Conservation (phyloP, 2,329 filamentous ascomycete species). For the Fusarium austroafricanum region DNA sequence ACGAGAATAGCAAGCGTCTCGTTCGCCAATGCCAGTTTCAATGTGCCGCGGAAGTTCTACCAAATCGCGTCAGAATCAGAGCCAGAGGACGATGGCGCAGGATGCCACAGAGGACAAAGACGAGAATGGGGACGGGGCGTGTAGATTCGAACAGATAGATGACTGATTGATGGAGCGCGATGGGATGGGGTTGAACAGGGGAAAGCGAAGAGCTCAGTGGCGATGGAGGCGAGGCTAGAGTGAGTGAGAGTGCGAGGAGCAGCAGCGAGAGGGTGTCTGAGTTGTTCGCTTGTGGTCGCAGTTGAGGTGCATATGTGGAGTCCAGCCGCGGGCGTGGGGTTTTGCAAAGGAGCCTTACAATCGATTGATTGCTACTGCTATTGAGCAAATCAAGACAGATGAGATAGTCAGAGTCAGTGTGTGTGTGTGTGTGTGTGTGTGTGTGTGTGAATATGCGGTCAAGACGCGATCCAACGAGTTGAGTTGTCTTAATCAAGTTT, state of each 20-base stretch:
- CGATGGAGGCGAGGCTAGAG: conserved; percentile 21
- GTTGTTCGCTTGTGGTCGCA: conserved; percentile 48
- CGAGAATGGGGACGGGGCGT: conserved; percentile 26
- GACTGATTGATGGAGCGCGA: conserved; percentile 19
- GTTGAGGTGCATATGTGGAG: conserved; percentile 48
- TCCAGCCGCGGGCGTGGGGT: conserved; percentile 51
- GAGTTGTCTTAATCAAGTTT: conserved; percentile 2
- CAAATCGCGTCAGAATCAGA: conserved; percentile 46
- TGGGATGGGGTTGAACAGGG: conserved; percentile 35
- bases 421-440: background rate
- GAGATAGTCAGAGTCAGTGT: conserved; percentile 21
- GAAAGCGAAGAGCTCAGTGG: conserved; percentile 20
- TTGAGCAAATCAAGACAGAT: conserved; percentile 27
- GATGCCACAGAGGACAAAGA: conserved; percentile 14
- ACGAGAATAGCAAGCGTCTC: conserved; percentile 44
- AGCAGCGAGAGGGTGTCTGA: conserved; percentile 47
- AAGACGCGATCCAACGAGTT: conserved; percentile 17
- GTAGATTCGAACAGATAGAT: conserved; percentile 15
- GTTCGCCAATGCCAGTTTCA: conserved; percentile 43
- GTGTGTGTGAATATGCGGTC: conserved; percentile 18
- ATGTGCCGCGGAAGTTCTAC: conserved; percentile 34
- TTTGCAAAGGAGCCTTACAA: conserved; percentile 44
- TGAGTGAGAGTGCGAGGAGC: conserved; percentile 23
- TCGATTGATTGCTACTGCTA: background rate
- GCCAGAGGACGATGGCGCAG: conserved; percentile 19